These are phyloP conservation scores for Micractinium conductrix DNA, from an alignment of 139 green algal genomes.

Conservation along the genomic window DNA sequence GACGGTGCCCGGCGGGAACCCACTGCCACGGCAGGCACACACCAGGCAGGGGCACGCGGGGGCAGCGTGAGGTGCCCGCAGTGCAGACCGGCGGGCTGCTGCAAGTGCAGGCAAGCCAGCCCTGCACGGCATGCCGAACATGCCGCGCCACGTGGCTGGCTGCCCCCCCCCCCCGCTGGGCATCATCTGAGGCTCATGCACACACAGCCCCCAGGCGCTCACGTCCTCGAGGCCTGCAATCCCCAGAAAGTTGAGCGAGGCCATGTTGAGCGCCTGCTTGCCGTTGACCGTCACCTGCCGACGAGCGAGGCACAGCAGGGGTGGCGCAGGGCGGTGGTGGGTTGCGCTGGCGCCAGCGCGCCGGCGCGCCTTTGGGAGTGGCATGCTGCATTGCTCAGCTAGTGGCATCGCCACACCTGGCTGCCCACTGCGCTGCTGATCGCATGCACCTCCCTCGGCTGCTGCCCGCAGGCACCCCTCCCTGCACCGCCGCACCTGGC, in stretches of 20 bases:
- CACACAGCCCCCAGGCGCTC: background rate
- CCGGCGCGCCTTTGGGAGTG: too few relatives aligned
- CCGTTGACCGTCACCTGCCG: conserved; percentile 53
- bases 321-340: background rate
- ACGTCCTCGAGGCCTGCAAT: conserved; percentile 57
- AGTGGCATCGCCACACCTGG: too few relatives aligned
- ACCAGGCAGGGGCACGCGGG: background rate
- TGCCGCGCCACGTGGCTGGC: background rate
- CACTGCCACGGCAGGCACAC: too few relatives aligned
- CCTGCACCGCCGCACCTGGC: too few relatives aligned
- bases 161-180: background rate
- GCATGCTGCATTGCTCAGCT: too few relatives aligned
- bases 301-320: conserved; percentile 13
- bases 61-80: background rate
- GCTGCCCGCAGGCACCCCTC: too few relatives aligned
- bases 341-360: too few relatives aligned
- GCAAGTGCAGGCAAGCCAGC: background rate
- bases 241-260: conserved; percentile 88
- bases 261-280: conserved; percentile 79
- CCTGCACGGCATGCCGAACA: too few relatives aligned
- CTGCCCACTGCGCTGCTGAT: too few relatives aligned
- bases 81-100: background rate
- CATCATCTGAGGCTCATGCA: too few relatives aligned
- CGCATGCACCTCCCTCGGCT: too few relatives aligned
- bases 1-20: too few relatives aligned